Evolutionary conservation across 164 flowering plant genomes (phyloP), one percentile per base, ranked within the genome.

Genomic region (Chloranthus sessilifolius): DNA sequence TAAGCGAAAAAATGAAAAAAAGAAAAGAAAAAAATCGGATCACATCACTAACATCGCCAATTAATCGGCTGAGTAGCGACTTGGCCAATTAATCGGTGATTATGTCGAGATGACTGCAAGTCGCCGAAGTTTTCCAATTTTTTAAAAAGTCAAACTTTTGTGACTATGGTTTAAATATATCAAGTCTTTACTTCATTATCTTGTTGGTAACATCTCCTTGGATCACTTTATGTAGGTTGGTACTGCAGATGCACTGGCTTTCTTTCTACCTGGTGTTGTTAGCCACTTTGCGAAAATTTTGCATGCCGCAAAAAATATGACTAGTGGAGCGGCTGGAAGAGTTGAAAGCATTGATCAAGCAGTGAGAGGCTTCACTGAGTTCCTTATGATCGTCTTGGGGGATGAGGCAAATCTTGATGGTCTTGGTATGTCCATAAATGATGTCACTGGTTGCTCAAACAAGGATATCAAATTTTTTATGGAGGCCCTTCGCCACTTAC

Each of bases 311-410:
- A 88, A 77, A 65, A 61, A 78, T 12, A 79, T 86, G 89, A 74
- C 77, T 35, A 92, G 91, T 69, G 99, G 99, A 51, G 95, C 99
- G 52, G 94, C 88, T 72, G 97, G 95, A 61, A 88, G 83, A 58
- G 48, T 64, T 1, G 89, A 86, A 60, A 83, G 89, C 44, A 62
- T 76, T 39, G 83, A 82, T 43, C 90, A 84, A 50, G 87, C 89
- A 20, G 35, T 78, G 51, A 78, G 85, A 74, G 89, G 81, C 22
- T 74, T 92, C 60, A 79, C 82, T 23, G 99, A 88, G 64, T 82
- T 73, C 68, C 83, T 92, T 43, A 72, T 73, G 71, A 71, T 82
- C 46, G 96, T 86, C 44, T 81, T 92, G 14, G 63, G 64, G 27
- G 97, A 92, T 70, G 76, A 74, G 68, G 74, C 74, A 29, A 80